Conservation (phyloP, 1,139 yeast genomes). For the Chernovozyma sophiae-reginae region DNA sequence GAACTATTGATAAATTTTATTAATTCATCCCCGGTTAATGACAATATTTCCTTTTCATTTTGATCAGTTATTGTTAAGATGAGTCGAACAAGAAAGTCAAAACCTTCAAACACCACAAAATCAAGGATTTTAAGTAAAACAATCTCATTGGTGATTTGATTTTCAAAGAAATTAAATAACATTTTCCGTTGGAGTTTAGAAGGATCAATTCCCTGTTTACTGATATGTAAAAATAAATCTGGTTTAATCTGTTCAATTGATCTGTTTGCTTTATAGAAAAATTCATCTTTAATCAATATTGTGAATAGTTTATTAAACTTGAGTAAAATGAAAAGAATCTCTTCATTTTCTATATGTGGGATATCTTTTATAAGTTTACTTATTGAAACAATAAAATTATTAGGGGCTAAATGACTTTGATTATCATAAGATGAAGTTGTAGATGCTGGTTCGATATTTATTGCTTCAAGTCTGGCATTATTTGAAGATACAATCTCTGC, state of each 20-base stretch:
- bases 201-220: slow-evolving; percentile 36
- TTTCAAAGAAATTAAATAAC: slow-evolving; percentile 21
- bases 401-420: slow-evolving; percentile 17
- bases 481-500: slow-evolving; percentile 19
- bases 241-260: slow-evolving; percentile 26
- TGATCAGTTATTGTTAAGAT: slow-evolving; percentile 21
- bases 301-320: slow-evolving; percentile 29
- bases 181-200: slow-evolving; percentile 21
- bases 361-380: slow-evolving; percentile 15
- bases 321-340: slow-evolving; percentile 29
- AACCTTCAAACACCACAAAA: slow-evolving; percentile 39
- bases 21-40: slow-evolving; percentile 28
- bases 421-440: slow-evolving; percentile 9
- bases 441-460: slow-evolving; percentile 10
- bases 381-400: slow-evolving; percentile 21
- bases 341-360: slow-evolving; percentile 25
- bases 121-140: slow-evolving; percentile 25
- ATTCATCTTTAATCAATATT: slow-evolving; percentile 31
- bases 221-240: slow-evolving; percentile 29
- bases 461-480: slow-evolving; percentile 12
- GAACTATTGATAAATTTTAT: slow-evolving; percentile 20
- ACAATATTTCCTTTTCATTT: slow-evolving; percentile 16
- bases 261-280: slow-evolving; percentile 34
- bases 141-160: slow-evolving; percentile 11
- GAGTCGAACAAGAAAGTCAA: slow-evolving; percentile 31